Conservation (phyloP, 1,139 yeast species). For the Kodamaea plutei region DNA sequence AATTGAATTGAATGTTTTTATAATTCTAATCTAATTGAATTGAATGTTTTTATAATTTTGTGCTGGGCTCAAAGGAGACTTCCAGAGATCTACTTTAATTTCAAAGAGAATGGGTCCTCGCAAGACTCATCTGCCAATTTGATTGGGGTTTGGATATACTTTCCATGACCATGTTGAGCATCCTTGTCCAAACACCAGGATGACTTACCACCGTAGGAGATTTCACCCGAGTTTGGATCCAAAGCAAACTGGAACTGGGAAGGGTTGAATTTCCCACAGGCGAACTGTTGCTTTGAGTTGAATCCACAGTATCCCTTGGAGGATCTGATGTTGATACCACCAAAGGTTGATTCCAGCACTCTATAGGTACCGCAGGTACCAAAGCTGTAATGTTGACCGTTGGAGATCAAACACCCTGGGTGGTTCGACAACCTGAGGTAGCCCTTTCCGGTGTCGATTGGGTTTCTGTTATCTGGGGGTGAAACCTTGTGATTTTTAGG, state of each 20-base stretch:
- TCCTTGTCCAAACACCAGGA: conserved; percentile 59
- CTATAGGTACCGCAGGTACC: conserved; percentile 86
- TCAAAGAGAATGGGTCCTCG: conserved; percentile 40
- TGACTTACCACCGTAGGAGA: conserved; percentile 62
- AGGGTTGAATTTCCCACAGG: conserved; percentile 30
- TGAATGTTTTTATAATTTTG: too few relatives aligned
- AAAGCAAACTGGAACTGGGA: conserved; percentile 51
- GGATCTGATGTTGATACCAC: conserved; percentile 65
- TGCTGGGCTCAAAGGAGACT: too few relatives aligned
- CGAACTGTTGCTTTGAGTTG: conserved; percentile 26
- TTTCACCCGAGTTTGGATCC: conserved; percentile 39
- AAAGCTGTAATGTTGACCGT: conserved; percentile 76
- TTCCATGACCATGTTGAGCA: conserved; percentile 37
- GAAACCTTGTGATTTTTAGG: conserved; percentile 52
- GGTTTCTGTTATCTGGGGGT: conserved; percentile 8
- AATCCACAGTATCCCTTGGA: conserved; percentile 75
- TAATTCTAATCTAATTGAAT: too few relatives aligned
- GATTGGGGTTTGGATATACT: conserved; percentile 51
- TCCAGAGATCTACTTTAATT: conserved; percentile 11
- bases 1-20: too few relatives aligned
- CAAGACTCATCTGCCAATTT: conserved; percentile 43
- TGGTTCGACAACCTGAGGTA: conserved; percentile 51
- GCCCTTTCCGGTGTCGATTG: conserved; percentile 19
- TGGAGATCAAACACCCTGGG: conserved; percentile 75
- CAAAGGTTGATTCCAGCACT: conserved; percentile 51